Evolutionary conservation across 2,329 filamentous ascomycete genomes (phyloP), one percentile per base, ranked within the genome.

Genomic region (Colletotrichum liaoningense): DNA sequence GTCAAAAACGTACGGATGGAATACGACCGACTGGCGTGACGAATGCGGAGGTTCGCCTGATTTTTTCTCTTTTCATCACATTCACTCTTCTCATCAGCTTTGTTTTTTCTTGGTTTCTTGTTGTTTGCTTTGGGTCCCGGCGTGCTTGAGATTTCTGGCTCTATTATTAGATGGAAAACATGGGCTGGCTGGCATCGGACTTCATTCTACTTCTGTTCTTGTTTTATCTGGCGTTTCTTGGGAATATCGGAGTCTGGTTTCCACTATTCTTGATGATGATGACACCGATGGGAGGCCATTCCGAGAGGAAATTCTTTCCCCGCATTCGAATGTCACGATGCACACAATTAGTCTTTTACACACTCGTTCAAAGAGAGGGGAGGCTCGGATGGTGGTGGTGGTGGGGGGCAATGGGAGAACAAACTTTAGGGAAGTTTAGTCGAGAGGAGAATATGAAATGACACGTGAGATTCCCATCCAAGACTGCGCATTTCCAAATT

Each of bases 101-200:
- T 42, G 6, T 19, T 33, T 35, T 54, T 46, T 38, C 6, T 26
- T 26, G 35, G 30, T 56, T 69, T 63, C 24, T 58, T 46, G 5
- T 24, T 26, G 22, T 12, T 22, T 35, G 46, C 38, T 42, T 54
- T 8, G 16, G 24, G 55, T 54, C 38, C 58, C 9, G 66, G 52
- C 42, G 58, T 52, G 49, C 24, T 35, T 59, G 58, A 22, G 14
- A 42, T 28, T 26, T 46, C 69, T 72, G 62, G 60, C 60, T 54
- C 42, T 63, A 35, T 69, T 69, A 64, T 52, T 69, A 72, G 69
- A 69, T 69, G 69, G 69, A 58, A 66, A 63, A 59, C 38, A 69
- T 28, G 19, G 65, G 69, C 55, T 57, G 42, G 59, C 52, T 64
- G 33, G 66, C 54, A n/a, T 24, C 22, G 59, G 66, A 42, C 63